These are phyloP conservation scores for Epichloe gansuensis DNA, from an alignment of 2,329 filamentous ascomycete species.

Conservation along the genomic window DNA sequence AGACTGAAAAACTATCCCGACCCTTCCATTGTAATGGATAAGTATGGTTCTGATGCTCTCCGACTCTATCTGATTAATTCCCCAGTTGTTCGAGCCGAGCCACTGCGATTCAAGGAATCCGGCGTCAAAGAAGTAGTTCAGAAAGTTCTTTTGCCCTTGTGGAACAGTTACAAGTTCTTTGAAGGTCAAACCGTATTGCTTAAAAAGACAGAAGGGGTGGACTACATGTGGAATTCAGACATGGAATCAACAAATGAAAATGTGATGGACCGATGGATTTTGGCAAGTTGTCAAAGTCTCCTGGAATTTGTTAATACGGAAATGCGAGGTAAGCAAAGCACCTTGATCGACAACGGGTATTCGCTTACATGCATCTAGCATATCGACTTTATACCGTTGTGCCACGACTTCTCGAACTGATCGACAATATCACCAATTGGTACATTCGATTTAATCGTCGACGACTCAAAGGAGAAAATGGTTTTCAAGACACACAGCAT, in stretches of 20 bases:
- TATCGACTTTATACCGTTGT: constrained; percentile 87
- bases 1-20: constrained; percentile 93
- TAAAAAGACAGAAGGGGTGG: constrained; percentile 69
- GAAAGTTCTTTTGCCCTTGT: constrained; percentile 78
- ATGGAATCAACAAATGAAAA: constrained; percentile 69
- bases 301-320: constrained; percentile 86
- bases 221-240: constrained; percentile 67
- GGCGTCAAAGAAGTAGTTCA: constrained; percentile 93
- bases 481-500: constrained; percentile 72
- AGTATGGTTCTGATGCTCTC: constrained; percentile 84
- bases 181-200: constrained; percentile 73
- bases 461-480: constrained; percentile 80
- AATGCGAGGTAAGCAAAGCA: constrained; percentile 54
- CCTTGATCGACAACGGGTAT: background rate
- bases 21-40: constrained; percentile 66
- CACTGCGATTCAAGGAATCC: constrained; percentile 77
- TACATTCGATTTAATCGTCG: constrained; percentile 93
- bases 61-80: constrained; percentile 96
- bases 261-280: constrained; percentile 92
- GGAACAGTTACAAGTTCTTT: constrained; percentile 98
- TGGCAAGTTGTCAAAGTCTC: constrained; percentile 83
- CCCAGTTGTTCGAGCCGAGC: constrained; percentile 83
- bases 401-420: constrained; percentile 66
- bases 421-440: constrained; percentile 97
- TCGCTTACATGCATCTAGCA: constrained; percentile 20